A percentile compares a stretch with the other conserved stretches of the same genome.
phyloP scores from a whole-genome alignment of 108 stramenopile species.

The Epithemia pelagica region DNA sequence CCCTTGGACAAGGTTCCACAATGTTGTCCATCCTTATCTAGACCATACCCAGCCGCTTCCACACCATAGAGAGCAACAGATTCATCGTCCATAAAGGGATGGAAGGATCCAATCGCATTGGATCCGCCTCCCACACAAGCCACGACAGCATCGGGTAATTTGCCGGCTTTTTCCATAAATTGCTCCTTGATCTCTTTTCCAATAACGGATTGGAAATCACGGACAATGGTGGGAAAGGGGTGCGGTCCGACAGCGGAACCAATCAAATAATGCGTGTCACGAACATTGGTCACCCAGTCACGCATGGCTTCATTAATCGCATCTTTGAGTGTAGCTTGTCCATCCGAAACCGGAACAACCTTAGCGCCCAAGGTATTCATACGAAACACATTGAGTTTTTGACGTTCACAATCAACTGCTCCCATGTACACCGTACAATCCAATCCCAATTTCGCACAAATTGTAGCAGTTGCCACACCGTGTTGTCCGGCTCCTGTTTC shows the following conservation, averaged over 20 bases:
- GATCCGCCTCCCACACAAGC: constrained; percentile 96
- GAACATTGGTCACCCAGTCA: constrained; percentile 95
- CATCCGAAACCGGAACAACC: constrained; percentile 87
- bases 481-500: constrained; percentile 98
- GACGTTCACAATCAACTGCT: constrained; percentile 90
- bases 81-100: constrained; percentile 80
- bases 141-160: constrained; percentile 88
- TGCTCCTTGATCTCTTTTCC: constrained; percentile 78
- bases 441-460: constrained; percentile 89
- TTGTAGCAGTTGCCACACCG: constrained; percentile 93
- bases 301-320: constrained; percentile 98
- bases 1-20: constrained; percentile 88
- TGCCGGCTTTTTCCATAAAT: constrained; percentile 80
- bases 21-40: constrained; percentile 70
- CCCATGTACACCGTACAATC: constrained; percentile 98
- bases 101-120: constrained; percentile 93
- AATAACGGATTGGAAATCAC: constrained; percentile 90
- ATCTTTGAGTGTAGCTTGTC: constrained; percentile 89
- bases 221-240: constrained; percentile 94
- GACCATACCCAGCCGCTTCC: constrained; percentile 89
- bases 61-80: constrained; percentile 81
- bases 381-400: constrained; percentile 89
- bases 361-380: constrained; percentile 95
- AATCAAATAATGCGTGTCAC: constrained; percentile 90
- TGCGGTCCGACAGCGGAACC: constrained; percentile 95